Conservation (phyloP, 164 flowering plant genomes). For the Magnolia changhungtana region DNA sequence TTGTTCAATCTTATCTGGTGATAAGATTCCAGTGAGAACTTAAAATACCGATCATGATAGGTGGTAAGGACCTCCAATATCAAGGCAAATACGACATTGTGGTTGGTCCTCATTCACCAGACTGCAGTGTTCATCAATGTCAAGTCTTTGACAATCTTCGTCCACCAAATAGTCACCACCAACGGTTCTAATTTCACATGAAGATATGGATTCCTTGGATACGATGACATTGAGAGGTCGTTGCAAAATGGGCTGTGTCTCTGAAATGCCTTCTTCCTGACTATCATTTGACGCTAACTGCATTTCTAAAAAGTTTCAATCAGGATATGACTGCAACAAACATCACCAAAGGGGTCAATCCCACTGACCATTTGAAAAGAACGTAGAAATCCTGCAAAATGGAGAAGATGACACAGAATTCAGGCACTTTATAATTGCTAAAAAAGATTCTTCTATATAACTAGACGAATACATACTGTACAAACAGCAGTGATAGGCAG, state of each 20-base stretch:
- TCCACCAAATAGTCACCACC: conserved; percentile 30
- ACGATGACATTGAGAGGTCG: conserved; percentile 25
- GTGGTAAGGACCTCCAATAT: conserved; percentile 60
- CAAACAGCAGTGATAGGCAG: too few species aligned
- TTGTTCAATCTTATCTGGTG: conserved; percentile 7
- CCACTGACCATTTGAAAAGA: conserved; percentile 34
- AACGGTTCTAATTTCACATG: conserved; percentile 61
- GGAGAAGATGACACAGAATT: background rate
- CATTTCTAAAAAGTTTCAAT: conserved; percentile 43
- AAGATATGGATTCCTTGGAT: conserved; percentile 41
- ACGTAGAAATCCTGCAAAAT: conserved; percentile 32
- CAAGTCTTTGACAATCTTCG: conserved; percentile 32
- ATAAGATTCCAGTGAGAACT: conserved; percentile 4
- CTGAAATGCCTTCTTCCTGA: conserved; percentile 44
- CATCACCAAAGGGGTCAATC: conserved; percentile 28
- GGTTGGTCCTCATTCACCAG: conserved; percentile 66
- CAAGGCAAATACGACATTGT: conserved; percentile 97
- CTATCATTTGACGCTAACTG: conserved; percentile 59
- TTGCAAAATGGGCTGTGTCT: conserved; percentile 66
- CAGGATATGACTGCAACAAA: conserved; percentile 19
- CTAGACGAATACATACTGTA: too few species aligned
- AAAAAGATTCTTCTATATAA: too few species aligned
- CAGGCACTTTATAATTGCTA: background rate
- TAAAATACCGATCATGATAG: conserved; percentile 11
- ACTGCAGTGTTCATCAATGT: conserved; percentile 45